Conservation (phyloP, 208 protist species). For the Leishmania amazonensis region DNA sequence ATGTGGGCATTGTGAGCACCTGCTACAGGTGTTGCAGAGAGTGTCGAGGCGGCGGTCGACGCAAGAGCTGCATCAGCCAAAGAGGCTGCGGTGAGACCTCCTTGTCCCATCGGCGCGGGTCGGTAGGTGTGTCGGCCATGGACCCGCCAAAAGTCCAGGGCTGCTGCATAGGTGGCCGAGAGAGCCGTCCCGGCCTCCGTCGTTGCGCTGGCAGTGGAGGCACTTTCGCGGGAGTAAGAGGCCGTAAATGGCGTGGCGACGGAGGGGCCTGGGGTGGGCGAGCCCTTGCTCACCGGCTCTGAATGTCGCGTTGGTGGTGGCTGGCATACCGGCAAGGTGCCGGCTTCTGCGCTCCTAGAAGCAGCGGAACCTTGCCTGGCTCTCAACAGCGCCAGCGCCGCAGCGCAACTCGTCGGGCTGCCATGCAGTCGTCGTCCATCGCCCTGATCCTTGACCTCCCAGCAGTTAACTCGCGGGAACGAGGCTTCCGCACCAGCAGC, state of each 20-base stretch:
- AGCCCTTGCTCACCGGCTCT: not conserved
- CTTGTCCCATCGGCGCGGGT: not conserved
- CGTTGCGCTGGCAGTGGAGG: not conserved
- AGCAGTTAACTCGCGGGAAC: not conserved
- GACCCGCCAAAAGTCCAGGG: constrained; percentile 14
- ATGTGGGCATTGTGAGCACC: not conserved
- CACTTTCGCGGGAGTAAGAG: not conserved
- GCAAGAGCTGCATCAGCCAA: not conserved
- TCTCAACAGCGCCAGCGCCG: not conserved
- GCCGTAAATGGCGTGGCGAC: not conserved
- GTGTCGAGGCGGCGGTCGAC: not conserved
- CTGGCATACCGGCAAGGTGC: not conserved
- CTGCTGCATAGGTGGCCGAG: constrained; percentile 19
- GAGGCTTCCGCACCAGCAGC: not conserved
- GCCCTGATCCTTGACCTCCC: not conserved
- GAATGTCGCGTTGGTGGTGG: not conserved
- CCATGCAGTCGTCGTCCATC: not conserved
- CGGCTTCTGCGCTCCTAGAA: not conserved
- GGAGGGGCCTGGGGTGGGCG: not conserved
- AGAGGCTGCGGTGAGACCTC: not conserved
- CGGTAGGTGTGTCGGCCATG: not conserved
- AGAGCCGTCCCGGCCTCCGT: not conserved
- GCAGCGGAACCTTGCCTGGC: not conserved
- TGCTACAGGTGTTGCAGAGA: not conserved
- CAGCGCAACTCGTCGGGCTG: not conserved